Evolutionary conservation across 1,284 basidiomycete genomes (phyloP).

Genomic region (Pholiota adiposa): DNA sequence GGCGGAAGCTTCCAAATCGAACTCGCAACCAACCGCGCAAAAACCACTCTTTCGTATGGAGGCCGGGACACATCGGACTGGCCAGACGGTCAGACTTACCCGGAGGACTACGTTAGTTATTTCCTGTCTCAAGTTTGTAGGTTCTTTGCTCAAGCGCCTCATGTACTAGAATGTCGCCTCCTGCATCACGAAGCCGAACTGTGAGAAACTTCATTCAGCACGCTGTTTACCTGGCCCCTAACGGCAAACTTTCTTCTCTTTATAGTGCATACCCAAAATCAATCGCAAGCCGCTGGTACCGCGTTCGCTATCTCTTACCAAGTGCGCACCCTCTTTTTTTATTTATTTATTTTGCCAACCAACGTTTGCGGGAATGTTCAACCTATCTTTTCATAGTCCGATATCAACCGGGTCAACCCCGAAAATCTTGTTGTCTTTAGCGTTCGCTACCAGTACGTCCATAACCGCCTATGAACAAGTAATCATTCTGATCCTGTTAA

Average conservation of each 20-base stretch:
- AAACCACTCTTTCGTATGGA: constrained; percentile 43
- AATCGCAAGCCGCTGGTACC: constrained; percentile 45
- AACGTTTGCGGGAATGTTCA: background rate
- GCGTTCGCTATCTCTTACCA: constrained; percentile 51
- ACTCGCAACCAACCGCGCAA: constrained; percentile 45
- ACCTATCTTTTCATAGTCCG: constrained; percentile 31
- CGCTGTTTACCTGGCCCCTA: background rate
- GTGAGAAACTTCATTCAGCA: constrained; percentile 30
- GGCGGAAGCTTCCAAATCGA: constrained; percentile 48
- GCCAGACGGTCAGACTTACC: constrained; percentile 42
- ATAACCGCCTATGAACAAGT: background rate
- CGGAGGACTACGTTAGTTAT: constrained; percentile 38
- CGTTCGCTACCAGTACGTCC: constrained; percentile 25
- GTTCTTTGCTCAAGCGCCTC: background rate
- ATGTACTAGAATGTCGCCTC: constrained; percentile 32
- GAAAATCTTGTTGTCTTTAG: constrained; percentile 34
- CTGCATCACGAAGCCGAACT: constrained; percentile 44
- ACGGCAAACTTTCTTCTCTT: constrained; percentile 4
- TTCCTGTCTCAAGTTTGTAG: background rate
- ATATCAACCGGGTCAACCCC: constrained; percentile 34
- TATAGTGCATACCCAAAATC: constrained; percentile 47
- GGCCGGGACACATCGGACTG: constrained; percentile 39
- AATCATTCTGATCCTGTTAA: background rate
- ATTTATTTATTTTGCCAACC: background rate
- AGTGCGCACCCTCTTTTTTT: constrained; percentile 21